Evolutionary conservation across 2,329 filamentous ascomycete genomes (phyloP).

Genomic region (Colletotrichum sidae): DNA sequence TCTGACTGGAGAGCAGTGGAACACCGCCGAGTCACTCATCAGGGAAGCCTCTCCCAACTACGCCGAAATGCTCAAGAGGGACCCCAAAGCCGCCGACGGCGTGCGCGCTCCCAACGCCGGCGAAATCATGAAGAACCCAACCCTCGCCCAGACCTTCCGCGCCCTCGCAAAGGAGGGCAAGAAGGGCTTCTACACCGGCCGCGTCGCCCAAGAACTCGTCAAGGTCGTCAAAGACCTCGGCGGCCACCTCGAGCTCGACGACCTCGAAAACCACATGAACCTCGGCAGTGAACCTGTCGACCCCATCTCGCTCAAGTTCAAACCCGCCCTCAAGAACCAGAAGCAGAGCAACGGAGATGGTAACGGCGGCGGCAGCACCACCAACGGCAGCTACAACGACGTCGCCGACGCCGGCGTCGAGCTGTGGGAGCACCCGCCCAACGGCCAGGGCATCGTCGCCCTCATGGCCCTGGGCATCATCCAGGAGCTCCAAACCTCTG

Average conservation of each 20-base stretch:
- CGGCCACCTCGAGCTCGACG: conserved; percentile 81
- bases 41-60: conserved; percentile 85
- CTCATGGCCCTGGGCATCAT: conserved; percentile 94
- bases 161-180: conserved; percentile 84
- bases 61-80: conserved; percentile 86
- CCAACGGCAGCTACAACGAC: conserved; percentile 53
- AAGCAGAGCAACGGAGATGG: conserved; percentile 1
- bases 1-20: conserved; percentile 70
- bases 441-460: conserved; percentile 95
- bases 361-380: conserved; percentile 13
- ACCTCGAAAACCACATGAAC: conserved; percentile 80
- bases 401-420: conserved; percentile 62
- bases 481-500: conserved; percentile 82
- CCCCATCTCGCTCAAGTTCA: conserved; percentile 85
- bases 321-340: conserved; percentile 39
- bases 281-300: conserved; percentile 81
- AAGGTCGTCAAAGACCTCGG: conserved; percentile 82
- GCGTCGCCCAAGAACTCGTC: conserved; percentile 83
- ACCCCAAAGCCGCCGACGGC: conserved; percentile 74
- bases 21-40: conserved; percentile 70
- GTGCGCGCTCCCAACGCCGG: conserved; percentile 81
- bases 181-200: conserved; percentile 89
- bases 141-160: conserved; percentile 84
- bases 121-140: conserved; percentile 90
- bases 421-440: conserved; percentile 96